Base-by-base conservation (phyloP, 2,329 filamentous ascomycete species). In the Xylariaceae sp. region DNA sequence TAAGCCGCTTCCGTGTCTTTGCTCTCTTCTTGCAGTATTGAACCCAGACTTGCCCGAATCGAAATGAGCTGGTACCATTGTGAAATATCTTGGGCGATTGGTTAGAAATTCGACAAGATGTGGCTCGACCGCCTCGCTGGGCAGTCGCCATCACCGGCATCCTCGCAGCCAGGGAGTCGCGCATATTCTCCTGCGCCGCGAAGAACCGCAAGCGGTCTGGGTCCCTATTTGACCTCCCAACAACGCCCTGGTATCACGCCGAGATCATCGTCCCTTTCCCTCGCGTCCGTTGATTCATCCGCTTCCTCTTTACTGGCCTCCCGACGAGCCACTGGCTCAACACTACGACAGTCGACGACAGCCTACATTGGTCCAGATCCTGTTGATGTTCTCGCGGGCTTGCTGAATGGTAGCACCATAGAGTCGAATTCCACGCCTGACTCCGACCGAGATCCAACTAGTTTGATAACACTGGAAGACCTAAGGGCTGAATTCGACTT, bases 41-140 rank as follows among this genome's bases (percentile, higher is more conserved):
- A 39, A 15, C 11, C 4, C 36, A 39, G 40, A 47, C 53, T 47
- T 48, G 23, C 59, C 61, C 35, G 46, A 23, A 41, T 50, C 35
- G 44, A 40, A 16, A 56, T 56, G 49, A 36, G 20, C 43, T 15
- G 26, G 16, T 30, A 37, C 60, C 57, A 54, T 57, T 54, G 60
- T 50, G 52, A 56, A 66, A 23, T 50, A n/a, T n/a, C n/a, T n/a
- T n/a, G 55, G 53, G 33, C 50, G 54, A 59, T 18, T 47, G n/a
- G 20, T 37, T 36, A 30, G 37, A 24, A 20, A 32, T 29, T 51
- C 51, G 52, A 55, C 74, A 65, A 65, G 2, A 96, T 96, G 91
- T 96, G 92, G 92, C 85, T 95, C 69, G 92, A 96, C 77, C 88
- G 92, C 71, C 85, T 96, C 61, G 87, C 88, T 60, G 85, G 82